Base-by-base conservation (phyloP, 257 asterid genomes). In the Nicotiana benthamiana region DNA sequence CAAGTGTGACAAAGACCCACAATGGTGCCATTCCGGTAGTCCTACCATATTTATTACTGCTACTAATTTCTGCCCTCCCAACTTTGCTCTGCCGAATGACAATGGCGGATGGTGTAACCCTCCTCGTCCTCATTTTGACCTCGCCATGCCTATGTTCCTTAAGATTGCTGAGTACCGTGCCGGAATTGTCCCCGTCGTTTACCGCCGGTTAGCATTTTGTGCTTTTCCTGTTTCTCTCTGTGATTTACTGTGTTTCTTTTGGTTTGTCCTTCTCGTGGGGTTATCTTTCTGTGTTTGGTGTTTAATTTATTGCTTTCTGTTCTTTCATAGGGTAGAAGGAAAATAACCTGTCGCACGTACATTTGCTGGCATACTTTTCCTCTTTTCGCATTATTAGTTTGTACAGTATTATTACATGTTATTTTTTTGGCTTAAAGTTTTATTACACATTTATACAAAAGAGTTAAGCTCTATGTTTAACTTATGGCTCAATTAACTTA, bases 41-140 rank as follows among this genome's bases (percentile, higher is more conserved):
- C 97, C 95, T 0, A 92, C 98, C 26, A 94, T 94, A 53, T 56
- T 92, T 6, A 62, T 92, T 48, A 92, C 98, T 6, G 98, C 98
- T 8, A 93, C 98, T 6, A 93, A 93, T 52, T 92, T 93, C 86
- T 93, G 97, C 84, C 98, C 98, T 0, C 98, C 98, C 0, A 93
- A 93, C 81, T 90, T 46, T 9, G 98, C 97, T 67, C 84, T 87
- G 57, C 92, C 97, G 0, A 94, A 82, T 65, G 95, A 94, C 81
- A 90, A 94, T 64, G 98, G 98, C 51, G 98, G 98, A 0, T 94
- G 97, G 98, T 94, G 98, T 87, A 92, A 94, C 87, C 98, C 97
- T 1, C 98, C 98, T 9, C 85, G 98, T 2, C 22, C 95, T 5
- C 98, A 94, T 68, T 94, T 94, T 82, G 98, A 94, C 84, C 97